Conservation (phyloP, 1,284 basidiomycete genomes). For the Cryptococcus sp. region DNA sequence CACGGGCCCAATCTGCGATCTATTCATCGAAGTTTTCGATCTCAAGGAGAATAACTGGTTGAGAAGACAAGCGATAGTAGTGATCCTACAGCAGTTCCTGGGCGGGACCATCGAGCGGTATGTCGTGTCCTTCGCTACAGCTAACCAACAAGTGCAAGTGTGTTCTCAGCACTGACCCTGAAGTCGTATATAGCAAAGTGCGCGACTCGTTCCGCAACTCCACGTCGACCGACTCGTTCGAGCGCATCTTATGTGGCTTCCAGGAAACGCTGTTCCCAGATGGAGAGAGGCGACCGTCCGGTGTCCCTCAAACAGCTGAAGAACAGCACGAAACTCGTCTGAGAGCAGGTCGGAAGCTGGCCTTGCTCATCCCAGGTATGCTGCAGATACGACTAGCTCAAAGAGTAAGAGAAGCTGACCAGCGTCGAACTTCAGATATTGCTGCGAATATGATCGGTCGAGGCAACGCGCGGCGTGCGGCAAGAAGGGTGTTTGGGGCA, state of each 20-base stretch:
- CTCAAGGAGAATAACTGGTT: slow-evolving; percentile 95
- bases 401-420: background rate
- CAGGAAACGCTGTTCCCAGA: slow-evolving; percentile 79
- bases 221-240: slow-evolving; percentile 67
- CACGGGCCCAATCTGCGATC: slow-evolving; percentile 89
- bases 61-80: slow-evolving; percentile 90
- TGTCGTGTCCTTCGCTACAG: background rate
- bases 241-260: slow-evolving; percentile 67
- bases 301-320: slow-evolving; percentile 68
- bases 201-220: slow-evolving; percentile 71
- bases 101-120: slow-evolving; percentile 93
- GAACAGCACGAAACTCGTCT: slow-evolving; percentile 78
- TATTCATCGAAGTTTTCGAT: slow-evolving; percentile 89
- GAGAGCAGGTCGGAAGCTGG: slow-evolving; percentile 80
- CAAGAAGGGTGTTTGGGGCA: slow-evolving; percentile 85
- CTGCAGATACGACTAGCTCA: slow-evolving; percentile 1
- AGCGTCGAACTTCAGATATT: slow-evolving; percentile 62
- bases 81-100: slow-evolving; percentile 91
- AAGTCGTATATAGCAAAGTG: slow-evolving; percentile 66
- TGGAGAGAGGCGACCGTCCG: slow-evolving; percentile 67
- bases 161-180: slow-evolving; percentile 1
- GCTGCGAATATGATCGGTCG: slow-evolving; percentile 96
- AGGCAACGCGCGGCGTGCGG: slow-evolving; percentile 87
- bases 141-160: background rate
- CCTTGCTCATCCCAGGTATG: slow-evolving; percentile 78